Base-by-base conservation (phyloP, 805 yeast genomes). In the Nakazawaea holstii region DNA sequence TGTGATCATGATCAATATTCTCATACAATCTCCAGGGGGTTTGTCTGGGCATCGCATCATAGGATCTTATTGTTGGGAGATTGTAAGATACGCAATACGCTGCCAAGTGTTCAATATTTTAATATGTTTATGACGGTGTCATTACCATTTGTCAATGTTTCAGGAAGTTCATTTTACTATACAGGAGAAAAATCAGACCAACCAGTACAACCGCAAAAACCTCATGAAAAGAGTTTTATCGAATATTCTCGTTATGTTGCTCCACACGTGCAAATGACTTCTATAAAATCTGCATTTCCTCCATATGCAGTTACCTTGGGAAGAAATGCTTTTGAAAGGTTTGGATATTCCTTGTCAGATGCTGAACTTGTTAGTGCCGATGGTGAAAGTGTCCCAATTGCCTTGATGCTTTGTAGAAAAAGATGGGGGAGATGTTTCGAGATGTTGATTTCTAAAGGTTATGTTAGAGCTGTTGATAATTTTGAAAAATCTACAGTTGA, bases 361-460 rank as follows among this genome's bases (percentile, higher is more conserved):
- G 80, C 87, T 59, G 90, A 85, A 58, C 68, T 87, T 42, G 73
- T 85, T 8, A 75, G 87, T 1, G 70, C 77, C n/a, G 87, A 80
- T 55, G 92, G 91, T 7, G 82, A 79, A 39, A 65, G 80, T n/a
- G 70, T 84, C 13, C 79, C 83, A 0, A 79, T 82, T 4, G 84
- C 91, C 0, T 50, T 80, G 41, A 72, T 69, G 52, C 65, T 86
- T 4, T 68, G 87, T 45, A 71, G 86, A 53, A 84, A 81, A 54
- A 69, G 94, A 58, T 87, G 95, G 95, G 94, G 94, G 0, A 62
- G 77, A 31, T 82, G 77, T 52, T 87, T 87, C 57, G 82, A 82
- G 52, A 72, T 72, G 53, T 52, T 85, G 14, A 60, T 86, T 35
- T 70, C 89, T 0, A 73, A 76, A 54, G 86, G 83, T 1, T 87